Evolutionary conservation across 768 basidiomycete genomes (phyloP), one percentile per base, ranked within the genome.

Genomic region (Asterophora lycoperdoides): DNA sequence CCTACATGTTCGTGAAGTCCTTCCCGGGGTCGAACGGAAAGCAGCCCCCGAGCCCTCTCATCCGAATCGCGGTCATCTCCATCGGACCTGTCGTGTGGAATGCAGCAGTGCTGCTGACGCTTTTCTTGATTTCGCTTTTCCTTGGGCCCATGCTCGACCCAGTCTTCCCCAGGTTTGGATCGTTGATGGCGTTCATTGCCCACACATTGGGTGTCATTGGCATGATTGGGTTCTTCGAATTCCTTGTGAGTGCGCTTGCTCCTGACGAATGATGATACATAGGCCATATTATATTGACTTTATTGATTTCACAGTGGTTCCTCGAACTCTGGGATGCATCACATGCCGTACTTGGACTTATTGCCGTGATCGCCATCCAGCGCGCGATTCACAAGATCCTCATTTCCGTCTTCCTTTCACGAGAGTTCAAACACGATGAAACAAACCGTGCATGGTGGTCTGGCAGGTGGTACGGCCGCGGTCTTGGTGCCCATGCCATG

Each of bases 401-500:
- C 48, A 98, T 99, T 61, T 76, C 94, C 0, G 86, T 95, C 52
- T 93, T 94, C 80, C 73, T 98, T 32, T 88, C 93, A 34, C 87
- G 96, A 54, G 96, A 99, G 68, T 96, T 96, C 80, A 99, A 99
- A 73, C 93, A 98, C 64, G 96, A 99, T 64, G 94, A 98, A 69
- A 94, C 92, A 30, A 98, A 98, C 71, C 79, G 92, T 20, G 94
- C 94, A 6, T 99, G 95, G 95, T 99, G 96, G 96, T 95, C 94
- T 28, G 94, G 93, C 40, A 77, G 84, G 63, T 97, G 96, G 96
- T 95, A 93, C 65, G 94, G 94, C 36, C 85, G 93, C 43, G 93
- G 93, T 4, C 78, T 99, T 19, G 94, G 95, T 36, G 61, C 80
- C 4, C 86, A 92, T 64, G 93, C 86, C 36, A 89, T 95, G 83